phyloP scores from a whole-genome alignment of 2,329 filamentous ascomycete species.

The Aquanectria penicillioides region DNA sequence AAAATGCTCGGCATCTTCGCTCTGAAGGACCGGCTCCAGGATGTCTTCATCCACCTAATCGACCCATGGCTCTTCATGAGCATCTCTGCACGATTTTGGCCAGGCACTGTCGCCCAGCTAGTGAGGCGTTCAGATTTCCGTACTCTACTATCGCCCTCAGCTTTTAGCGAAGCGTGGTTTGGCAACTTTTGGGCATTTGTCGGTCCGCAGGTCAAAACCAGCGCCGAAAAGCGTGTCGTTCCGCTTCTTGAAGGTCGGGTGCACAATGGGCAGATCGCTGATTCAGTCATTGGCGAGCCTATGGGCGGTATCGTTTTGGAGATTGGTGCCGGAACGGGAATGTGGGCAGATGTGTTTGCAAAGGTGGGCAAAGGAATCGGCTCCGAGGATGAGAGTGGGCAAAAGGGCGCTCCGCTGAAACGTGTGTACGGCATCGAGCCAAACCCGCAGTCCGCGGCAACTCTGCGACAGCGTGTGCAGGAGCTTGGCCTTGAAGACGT shows the following conservation, averaged over 20 bases:
- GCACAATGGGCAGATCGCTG: slow-evolving; percentile 47
- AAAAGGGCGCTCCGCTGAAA: slow-evolving; percentile 44
- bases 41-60: slow-evolving; percentile 49
- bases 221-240: slow-evolving; percentile 55
- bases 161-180: slow-evolving; percentile 65
- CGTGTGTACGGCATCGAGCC: slow-evolving; percentile 73
- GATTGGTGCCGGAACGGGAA: slow-evolving; percentile 69
- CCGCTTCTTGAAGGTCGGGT: slow-evolving; percentile 65
- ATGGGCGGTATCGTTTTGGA: slow-evolving; percentile 67
- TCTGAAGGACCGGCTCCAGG: slow-evolving; percentile 35
- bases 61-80: slow-evolving; percentile 65
- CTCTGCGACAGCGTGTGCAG: slow-evolving; percentile 57
- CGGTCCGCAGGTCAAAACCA: slow-evolving; percentile 61
- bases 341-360: slow-evolving; percentile 67
- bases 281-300: slow-evolving; percentile 47
- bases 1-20: slow-evolving; percentile 42
- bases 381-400: slow-evolving; percentile 12
- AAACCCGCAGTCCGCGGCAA: slow-evolving; percentile 62
- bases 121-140: slow-evolving; percentile 46
- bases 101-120: slow-evolving; percentile 58
- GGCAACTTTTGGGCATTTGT: slow-evolving; percentile 67
- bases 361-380: slow-evolving; percentile 35
- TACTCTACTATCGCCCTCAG: slow-evolving; percentile 53
- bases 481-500: slow-evolving; percentile 63
- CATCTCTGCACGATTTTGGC: slow-evolving; percentile 59